Evolutionary conservation across 495 filamentous ascomycete genomes (phyloP).

Genomic region (Penicillium flavigenum): DNA sequence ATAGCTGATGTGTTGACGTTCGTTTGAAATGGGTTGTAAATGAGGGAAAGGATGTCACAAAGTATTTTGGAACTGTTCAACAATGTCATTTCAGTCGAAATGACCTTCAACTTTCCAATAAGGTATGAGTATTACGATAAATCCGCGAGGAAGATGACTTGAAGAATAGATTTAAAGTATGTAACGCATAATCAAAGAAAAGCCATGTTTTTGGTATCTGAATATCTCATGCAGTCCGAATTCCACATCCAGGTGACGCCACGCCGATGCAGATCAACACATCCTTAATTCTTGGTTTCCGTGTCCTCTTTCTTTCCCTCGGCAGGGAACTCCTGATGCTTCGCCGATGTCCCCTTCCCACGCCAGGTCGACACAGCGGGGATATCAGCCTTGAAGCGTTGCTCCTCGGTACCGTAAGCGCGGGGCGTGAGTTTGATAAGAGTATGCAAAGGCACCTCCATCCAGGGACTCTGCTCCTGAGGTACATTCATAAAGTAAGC

Average conservation of each 20-base stretch:
- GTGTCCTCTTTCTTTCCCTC: slow-evolving; percentile 19
- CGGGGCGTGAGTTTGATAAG: slow-evolving; percentile 93
- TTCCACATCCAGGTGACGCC: slow-evolving; percentile 15
- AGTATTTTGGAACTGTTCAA: neutral
- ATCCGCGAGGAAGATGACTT: neutral
- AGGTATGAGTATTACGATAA: neutral
- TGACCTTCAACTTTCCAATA: neutral
- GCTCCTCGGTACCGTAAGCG: slow-evolving; percentile 89
- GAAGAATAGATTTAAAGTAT: neutral
- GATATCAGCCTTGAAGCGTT: slow-evolving; percentile 84
- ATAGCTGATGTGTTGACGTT: neutral
- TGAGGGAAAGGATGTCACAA: neutral
- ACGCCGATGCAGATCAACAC: slow-evolving; percentile 16
- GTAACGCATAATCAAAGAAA: slow-evolving; percentile 7
- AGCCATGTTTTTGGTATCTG: slow-evolving; percentile 23
- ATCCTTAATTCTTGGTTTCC: slow-evolving; percentile 8
- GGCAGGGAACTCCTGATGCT: slow-evolving; percentile 54
- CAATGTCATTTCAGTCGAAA: neutral
- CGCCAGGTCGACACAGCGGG: slow-evolving; percentile 93
- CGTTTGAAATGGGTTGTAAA: neutral
- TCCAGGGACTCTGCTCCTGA: slow-evolving; percentile 94
- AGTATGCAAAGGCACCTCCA: slow-evolving; percentile 91
- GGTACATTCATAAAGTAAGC: slow-evolving; percentile 97
- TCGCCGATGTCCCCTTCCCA: slow-evolving; percentile 85
- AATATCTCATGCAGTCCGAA: slow-evolving; percentile 17